Conservation (phyloP, 192 early-diverging fungal genomes). For the Backusella morwellensis region DNA sequence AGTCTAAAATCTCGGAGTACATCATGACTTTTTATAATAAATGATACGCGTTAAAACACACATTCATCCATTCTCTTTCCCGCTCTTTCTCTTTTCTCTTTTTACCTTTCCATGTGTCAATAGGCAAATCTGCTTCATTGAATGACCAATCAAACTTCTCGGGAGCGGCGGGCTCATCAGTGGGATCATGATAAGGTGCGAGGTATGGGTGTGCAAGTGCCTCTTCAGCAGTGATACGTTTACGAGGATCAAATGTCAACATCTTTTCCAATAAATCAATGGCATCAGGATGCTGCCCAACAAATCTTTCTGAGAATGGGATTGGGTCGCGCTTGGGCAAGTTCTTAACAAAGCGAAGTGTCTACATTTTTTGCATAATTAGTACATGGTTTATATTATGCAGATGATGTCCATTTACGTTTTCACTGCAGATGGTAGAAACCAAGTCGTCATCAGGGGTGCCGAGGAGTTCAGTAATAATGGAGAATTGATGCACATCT, state of each 20-base stretch:
- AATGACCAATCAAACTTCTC: conserved; percentile 94
- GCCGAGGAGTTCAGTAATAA: conserved; percentile 89
- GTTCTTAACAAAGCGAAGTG: conserved; percentile 88
- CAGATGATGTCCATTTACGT: conserved; percentile 47
- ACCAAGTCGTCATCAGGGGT: conserved; percentile 92
- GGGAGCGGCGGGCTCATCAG: conserved; percentile 81
- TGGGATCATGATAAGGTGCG: conserved; percentile 87
- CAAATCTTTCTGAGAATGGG: conserved; percentile 80
- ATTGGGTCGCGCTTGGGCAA: conserved; percentile 78
- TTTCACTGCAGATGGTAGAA: conserved; percentile 89
- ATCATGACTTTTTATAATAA: conserved; percentile 60
- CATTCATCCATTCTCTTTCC: background rate
- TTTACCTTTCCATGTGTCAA: conserved; percentile 77
- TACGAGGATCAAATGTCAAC: conserved; percentile 91
- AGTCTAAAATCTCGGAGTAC: conserved; percentile 82
- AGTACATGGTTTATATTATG: background rate
- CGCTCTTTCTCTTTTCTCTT: background rate
- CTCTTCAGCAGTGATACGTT: conserved; percentile 84
- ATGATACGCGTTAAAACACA: background rate
- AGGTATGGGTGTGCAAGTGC: conserved; percentile 89
- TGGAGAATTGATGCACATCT: conserved; percentile 95
- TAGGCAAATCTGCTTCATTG: conserved; percentile 85
- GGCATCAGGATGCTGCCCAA: conserved; percentile 73
- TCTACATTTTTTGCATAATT: conserved; percentile 41
- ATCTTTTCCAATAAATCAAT: conserved; percentile 87